A percentile compares a stretch with the other conserved stretches of the same genome.
phyloP scores from a whole-genome alignment of 331 rosid species.

The Quercus lobata region DNA sequence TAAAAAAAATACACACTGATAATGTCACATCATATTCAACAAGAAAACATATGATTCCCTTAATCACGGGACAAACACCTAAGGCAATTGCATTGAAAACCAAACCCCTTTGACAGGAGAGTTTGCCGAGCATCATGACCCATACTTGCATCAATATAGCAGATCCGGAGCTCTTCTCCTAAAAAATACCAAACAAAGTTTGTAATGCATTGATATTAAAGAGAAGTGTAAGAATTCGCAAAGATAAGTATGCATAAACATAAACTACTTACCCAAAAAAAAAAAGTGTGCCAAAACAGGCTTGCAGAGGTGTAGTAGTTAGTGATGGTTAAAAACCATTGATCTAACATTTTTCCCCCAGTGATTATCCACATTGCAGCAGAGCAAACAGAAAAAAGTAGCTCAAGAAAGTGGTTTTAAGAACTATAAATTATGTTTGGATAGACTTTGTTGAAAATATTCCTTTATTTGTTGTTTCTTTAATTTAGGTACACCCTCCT shows the following conservation, averaged over 20 bases:
- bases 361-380: neutral
- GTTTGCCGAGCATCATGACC: conserved; percentile 60
- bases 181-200: conserved; percentile 16
- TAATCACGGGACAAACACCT: conserved; percentile 69
- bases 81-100: conserved; percentile 72
- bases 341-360: neutral
- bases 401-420: neutral
- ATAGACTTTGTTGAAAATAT: neutral
- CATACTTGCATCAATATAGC: conserved; percentile 90
- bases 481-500: neutral
- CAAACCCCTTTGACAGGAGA: conserved; percentile 62
- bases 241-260: neutral
- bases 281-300: neutral
- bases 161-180: conserved; percentile 94
- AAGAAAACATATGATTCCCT: neutral
- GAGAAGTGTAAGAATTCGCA: neutral
- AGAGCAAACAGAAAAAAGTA: neutral
- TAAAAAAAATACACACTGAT: neutral
- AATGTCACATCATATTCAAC: neutral
- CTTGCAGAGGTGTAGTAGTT: neutral
- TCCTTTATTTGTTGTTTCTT: neutral
- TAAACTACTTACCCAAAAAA: no score
- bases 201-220: neutral
- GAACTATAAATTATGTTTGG: neutral
- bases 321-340: no score